A percentile compares a stretch with the other conserved stretches of the same genome.
Conservation (phyloP, 805 yeast genomes). For the Zygoascus flipseniorum region DNA sequence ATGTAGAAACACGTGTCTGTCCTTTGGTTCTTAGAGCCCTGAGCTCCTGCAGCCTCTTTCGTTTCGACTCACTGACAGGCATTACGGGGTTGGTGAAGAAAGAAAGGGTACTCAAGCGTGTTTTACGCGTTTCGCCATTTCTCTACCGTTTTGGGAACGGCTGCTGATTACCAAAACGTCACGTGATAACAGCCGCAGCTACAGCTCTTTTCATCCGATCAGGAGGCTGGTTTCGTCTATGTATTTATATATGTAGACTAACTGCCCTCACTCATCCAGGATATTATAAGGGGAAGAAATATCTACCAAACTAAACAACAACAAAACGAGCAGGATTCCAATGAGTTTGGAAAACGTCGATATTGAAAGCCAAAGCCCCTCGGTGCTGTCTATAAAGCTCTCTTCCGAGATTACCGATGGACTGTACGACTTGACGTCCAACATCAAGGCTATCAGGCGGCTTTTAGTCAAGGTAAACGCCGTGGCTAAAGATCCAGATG, state of each 20-base stretch:
- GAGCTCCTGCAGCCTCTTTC: conserved; percentile 5
- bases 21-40: conserved; percentile 8
- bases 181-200: neutral
- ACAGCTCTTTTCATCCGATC: no score
- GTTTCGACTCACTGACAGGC: neutral
- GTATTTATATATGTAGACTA: no score
- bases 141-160: neutral
- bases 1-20: conserved; percentile 29
- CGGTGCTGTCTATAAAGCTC: conserved; percentile 10
- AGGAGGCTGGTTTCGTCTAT: no score
- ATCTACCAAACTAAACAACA: neutral
- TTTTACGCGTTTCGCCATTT: neutral
- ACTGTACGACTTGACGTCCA: conserved; percentile 10
- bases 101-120: neutral
- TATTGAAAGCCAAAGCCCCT: conserved; percentile 5
- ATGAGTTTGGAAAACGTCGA: neutral
- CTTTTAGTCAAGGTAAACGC: conserved; percentile 6
- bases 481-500: neutral
- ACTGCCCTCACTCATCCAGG: no score
- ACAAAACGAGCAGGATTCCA: neutral
- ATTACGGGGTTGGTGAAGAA: neutral
- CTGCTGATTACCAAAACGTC: no score
- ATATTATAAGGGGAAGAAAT: neutral
- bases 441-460: conserved; percentile 10
- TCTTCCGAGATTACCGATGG: conserved; percentile 10